Conservation (phyloP, 73 alveolate species). For the Diophrys sp. region DNA sequence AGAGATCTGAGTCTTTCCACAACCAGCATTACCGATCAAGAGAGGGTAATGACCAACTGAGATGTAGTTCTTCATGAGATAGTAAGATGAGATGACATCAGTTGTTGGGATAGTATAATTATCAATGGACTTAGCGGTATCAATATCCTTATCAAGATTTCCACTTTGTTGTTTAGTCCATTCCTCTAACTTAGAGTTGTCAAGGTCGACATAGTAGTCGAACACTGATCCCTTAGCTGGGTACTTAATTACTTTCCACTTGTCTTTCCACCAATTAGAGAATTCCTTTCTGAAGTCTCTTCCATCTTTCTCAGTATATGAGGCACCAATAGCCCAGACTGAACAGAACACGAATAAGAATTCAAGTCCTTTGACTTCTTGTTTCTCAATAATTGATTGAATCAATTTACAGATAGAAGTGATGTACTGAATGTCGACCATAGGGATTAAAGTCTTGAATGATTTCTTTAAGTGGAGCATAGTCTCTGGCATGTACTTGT, state of each 20-base stretch:
- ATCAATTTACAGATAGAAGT: constrained; percentile 91
- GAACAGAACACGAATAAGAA: constrained; percentile 97
- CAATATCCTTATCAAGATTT: constrained; percentile 65
- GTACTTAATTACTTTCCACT: constrained; percentile 98
- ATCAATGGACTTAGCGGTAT: constrained; percentile 76
- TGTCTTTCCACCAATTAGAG: constrained; percentile 99
- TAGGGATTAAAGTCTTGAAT: constrained; percentile 88
- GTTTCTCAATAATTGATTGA: constrained; percentile 88
- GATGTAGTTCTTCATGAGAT: constrained; percentile 81
- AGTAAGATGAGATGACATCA: constrained; percentile 91
- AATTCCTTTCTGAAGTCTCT: constrained; percentile 98
- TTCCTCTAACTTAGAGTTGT: constrained; percentile 94
- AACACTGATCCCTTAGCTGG: constrained; percentile 99
- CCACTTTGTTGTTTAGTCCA: constrained; percentile 92
- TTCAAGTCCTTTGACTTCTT: constrained; percentile 92
- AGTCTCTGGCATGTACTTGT: constrained; percentile 83
- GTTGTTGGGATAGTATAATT: constrained; percentile 98
- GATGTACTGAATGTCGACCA: constrained; percentile 89
- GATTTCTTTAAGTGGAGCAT: constrained; percentile 74
- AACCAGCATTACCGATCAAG: constrained; percentile 99
- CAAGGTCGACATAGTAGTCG: constrained; percentile 97
- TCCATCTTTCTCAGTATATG: constrained; percentile 98
- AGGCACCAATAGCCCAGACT: constrained; percentile 98
- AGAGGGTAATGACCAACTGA: constrained; percentile 82
- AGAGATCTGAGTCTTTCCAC: constrained; percentile 99